Evolutionary conservation across 805 yeast genomes (phyloP).

Genomic region (Wickerhamiella musiphila): DNA sequence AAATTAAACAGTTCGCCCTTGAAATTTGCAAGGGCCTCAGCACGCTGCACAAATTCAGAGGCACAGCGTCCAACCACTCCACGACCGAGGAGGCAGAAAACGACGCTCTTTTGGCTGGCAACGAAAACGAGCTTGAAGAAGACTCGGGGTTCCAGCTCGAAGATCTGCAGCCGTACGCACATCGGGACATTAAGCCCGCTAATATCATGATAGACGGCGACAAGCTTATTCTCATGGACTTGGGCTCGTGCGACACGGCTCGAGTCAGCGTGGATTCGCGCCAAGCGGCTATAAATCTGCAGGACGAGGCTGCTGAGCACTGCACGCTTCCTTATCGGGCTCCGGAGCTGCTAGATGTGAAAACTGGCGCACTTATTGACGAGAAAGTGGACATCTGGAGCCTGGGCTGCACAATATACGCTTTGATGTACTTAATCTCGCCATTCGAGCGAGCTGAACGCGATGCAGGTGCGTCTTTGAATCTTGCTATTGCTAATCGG

Average conservation of each 20-base stretch:
- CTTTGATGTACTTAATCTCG: slow-evolving; percentile 58
- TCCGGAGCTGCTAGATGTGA: slow-evolving; percentile 73
- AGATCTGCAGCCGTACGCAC: slow-evolving; percentile 57
- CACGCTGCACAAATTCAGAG: slow-evolving; percentile 51
- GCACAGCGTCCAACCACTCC: slow-evolving; percentile 2
- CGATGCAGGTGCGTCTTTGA: slow-evolving; percentile 66
- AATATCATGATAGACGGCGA: slow-evolving; percentile 65
- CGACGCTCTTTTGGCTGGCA: slow-evolving; percentile 17
- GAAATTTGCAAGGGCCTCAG: slow-evolving; percentile 63
- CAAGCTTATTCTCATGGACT: slow-evolving; percentile 69
- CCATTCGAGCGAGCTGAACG: slow-evolving; percentile 79
- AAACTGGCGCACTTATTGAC: slow-evolving; percentile 43
- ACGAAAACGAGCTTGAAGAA: slow-evolving; percentile 17
- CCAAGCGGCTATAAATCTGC: slow-evolving; percentile 56
- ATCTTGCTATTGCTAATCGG: slow-evolving; percentile 56
- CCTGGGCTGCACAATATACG: slow-evolving; percentile 67
- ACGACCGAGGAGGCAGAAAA: slow-evolving; percentile 20
- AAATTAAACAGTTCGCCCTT: slow-evolving; percentile 31
- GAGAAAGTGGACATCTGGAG: slow-evolving; percentile 86
- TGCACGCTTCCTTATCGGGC: slow-evolving; percentile 80
- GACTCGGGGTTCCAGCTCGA: slow-evolving; percentile 31
- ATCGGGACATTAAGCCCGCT: slow-evolving; percentile 78
- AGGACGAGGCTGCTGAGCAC: slow-evolving; percentile 69
- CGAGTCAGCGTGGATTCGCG: slow-evolving; percentile 36
- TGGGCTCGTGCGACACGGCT: slow-evolving; percentile 65